Evolutionary conservation across 1,284 basidiomycete genomes (phyloP), one percentile per base, ranked within the genome.

Genomic region (Ceratobasidium sp.): DNA sequence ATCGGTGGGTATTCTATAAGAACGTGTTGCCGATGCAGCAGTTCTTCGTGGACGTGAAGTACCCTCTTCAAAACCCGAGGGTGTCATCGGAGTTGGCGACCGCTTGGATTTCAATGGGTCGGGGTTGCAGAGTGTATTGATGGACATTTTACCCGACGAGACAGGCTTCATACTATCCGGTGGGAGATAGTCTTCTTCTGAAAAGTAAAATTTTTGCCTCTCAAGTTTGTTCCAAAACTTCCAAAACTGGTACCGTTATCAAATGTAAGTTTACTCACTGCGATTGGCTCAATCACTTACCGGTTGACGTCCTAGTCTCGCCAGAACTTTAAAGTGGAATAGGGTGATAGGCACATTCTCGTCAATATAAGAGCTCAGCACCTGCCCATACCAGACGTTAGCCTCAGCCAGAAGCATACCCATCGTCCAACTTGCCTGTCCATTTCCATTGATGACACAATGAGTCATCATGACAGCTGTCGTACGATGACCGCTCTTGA

Each of bases 91-190:
- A 15, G 73, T 50, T 68, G 69, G 42, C 74, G 76, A 15, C 72
- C 65, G 38, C 68, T 38, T 75, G 55, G 47, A 85, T 86, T 76
- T 90, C 88, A 35, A 22, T 20, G 64, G 64, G 32, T 67, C 52
- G 13, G 64, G 64, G 31, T 67, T 43, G 52, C 64, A 67, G 29
- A 67, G 42, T 20, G 64, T 67, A 31, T 67, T 47, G 29, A 67
- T 54, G 15, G 64, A 67, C 64, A 67, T 67, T n/a, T 67, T 67
- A 17, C 47, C 52, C 22, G 64, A 67, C 25, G 64, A 67, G 13
- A n/a, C 27, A 7, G 52, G 64, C 64, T 55, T 67, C 40, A 47
- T 31, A 27, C 12, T 45, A 45, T 67, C 64, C 10, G 13, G 64
- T 10, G 64, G 64, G 50, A 67, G 64, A 55, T 67, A 67, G 13